A percentile compares a stretch with the other conserved stretches of the same genome.
phyloP scores from a whole-genome alignment of 192 early-diverging fungal species.

The Entomortierella parvispora region DNA sequence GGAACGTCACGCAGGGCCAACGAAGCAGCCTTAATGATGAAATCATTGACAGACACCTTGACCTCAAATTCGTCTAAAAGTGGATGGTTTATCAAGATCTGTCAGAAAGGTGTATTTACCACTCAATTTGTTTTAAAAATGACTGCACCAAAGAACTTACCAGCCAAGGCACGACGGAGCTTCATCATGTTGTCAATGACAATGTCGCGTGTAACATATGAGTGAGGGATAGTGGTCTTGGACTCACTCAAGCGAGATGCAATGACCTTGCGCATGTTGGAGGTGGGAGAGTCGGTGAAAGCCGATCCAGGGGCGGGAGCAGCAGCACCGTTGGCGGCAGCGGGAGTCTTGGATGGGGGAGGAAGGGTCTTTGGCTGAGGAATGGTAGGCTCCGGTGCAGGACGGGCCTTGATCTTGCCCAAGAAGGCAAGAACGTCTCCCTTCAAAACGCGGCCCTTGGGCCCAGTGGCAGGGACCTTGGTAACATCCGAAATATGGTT shows the following conservation, averaged over 20 bases:
- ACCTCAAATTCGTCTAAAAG: conserved; percentile 48
- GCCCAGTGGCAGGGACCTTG: conserved; percentile 66
- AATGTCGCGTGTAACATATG: conserved; percentile 65
- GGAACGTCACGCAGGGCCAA: conserved; percentile 88
- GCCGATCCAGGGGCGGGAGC: conserved; percentile 28
- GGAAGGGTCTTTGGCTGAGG: conserved; percentile 54
- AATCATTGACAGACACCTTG: conserved; percentile 90
- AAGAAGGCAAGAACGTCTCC: conserved; percentile 78
- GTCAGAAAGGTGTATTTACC: background rate
- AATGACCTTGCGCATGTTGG: conserved; percentile 73
- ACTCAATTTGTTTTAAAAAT: background rate
- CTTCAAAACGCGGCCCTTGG: conserved; percentile 76
- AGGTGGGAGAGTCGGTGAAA: conserved; percentile 64
- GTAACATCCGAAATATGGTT: conserved; percentile 65
- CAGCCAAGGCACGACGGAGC: conserved; percentile 54
- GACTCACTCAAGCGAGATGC: conserved; percentile 66
- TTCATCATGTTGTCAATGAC: conserved; percentile 60
- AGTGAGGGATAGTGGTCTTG: conserved; percentile 70
- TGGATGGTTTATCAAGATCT: background rate
- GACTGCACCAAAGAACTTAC: conserved; percentile 33
- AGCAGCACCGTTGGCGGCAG: background rate
- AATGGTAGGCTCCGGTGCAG: conserved; percentile 57
- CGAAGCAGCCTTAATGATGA: conserved; percentile 91
- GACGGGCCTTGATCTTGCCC: conserved; percentile 62
- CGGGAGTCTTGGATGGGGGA: conserved; percentile 21